phyloP scores from a whole-genome alignment of 1,284 basidiomycete genomes.

The Malassezia restricta region DNA sequence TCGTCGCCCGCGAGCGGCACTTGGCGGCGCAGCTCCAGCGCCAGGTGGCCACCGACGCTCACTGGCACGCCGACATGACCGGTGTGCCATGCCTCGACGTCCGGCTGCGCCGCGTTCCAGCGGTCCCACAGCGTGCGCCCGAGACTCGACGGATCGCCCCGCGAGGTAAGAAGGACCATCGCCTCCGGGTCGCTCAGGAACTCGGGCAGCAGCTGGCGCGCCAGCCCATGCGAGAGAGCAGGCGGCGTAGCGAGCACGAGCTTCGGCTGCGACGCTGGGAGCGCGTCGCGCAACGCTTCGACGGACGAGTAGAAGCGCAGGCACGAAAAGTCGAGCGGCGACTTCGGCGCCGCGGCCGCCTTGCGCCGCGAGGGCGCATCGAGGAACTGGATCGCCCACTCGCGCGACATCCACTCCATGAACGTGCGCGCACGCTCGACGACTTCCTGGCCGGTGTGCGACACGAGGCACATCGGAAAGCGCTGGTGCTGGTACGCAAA shows the following conservation, averaged over 20 bases:
- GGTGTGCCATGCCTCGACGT: slow-evolving; percentile 65
- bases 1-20: slow-evolving; percentile 57
- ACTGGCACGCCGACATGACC: slow-evolving; percentile 74
- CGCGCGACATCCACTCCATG: slow-evolving; percentile 97
- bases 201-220: slow-evolving; percentile 67
- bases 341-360: slow-evolving; percentile 10
- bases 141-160: slow-evolving; percentile 66
- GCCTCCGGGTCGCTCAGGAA: slow-evolving; percentile 62
- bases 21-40: slow-evolving; percentile 59
- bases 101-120: slow-evolving; percentile 71
- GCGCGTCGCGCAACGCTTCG: slow-evolving; percentile 64
- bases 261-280: slow-evolving; percentile 64
- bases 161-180: slow-evolving; percentile 27
- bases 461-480: slow-evolving; percentile 67
- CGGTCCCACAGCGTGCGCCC: slow-evolving; percentile 65
- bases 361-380: slow-evolving; percentile 17
- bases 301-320: slow-evolving; percentile 78
- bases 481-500: slow-evolving; percentile 57
- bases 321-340: slow-evolving; percentile 49
- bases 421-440: slow-evolving; percentile 85
- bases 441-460: slow-evolving; percentile 82
- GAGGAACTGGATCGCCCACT: slow-evolving; percentile 52
- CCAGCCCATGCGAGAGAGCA: slow-evolving; percentile 82
- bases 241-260: slow-evolving; percentile 84
- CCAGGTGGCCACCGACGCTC: slow-evolving; percentile 13